A percentile compares a stretch with the other conserved stretches of the same genome.
These are phyloP conservation scores for Scolecobasidium constrictum DNA, from an alignment of 2,329 filamentous ascomycete genomes.

Conservation along the genomic window DNA sequence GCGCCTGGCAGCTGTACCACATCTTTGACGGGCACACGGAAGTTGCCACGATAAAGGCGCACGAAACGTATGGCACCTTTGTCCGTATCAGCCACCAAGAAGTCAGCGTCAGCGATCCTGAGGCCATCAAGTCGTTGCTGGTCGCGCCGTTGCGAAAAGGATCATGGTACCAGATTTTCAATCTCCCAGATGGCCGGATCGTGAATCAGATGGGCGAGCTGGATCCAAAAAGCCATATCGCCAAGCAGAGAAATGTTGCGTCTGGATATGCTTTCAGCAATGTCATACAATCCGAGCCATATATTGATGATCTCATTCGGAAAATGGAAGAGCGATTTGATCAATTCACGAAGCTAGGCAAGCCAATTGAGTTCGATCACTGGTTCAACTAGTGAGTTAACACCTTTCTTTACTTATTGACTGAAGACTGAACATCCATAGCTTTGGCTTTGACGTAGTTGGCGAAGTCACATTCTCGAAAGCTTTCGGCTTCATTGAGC, in stretches of 20 bases:
- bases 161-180: slow-evolving; percentile 24
- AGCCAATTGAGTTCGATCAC: slow-evolving; percentile 22
- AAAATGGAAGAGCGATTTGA: slow-evolving; percentile 18
- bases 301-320: slow-evolving; percentile 19
- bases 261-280: slow-evolving; percentile 19
- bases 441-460: slow-evolving; percentile 12
- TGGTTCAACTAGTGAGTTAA: slow-evolving; percentile 32
- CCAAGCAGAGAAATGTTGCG: slow-evolving; percentile 12
- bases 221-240: slow-evolving; percentile 24
- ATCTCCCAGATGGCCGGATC: slow-evolving; percentile 30
- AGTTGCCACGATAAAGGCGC: slow-evolving; percentile 23
- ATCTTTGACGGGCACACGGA: slow-evolving; percentile 29
- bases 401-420: no score
- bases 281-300: slow-evolving; percentile 17
- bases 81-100: slow-evolving; percentile 34
- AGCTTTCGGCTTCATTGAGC: slow-evolving; percentile 12
- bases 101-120: slow-evolving; percentile 32
- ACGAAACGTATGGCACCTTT: slow-evolving; percentile 32
- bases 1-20: slow-evolving; percentile 29
- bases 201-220: slow-evolving; percentile 29
- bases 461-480: slow-evolving; percentile 13
- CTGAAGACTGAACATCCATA: no score
- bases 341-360: slow-evolving; percentile 1
- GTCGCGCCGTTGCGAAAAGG: slow-evolving; percentile 23
- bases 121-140: slow-evolving; percentile 28